Base-by-base conservation (phyloP, 495 filamentous ascomycete genomes). In the Aspergillus campestris region DNA sequence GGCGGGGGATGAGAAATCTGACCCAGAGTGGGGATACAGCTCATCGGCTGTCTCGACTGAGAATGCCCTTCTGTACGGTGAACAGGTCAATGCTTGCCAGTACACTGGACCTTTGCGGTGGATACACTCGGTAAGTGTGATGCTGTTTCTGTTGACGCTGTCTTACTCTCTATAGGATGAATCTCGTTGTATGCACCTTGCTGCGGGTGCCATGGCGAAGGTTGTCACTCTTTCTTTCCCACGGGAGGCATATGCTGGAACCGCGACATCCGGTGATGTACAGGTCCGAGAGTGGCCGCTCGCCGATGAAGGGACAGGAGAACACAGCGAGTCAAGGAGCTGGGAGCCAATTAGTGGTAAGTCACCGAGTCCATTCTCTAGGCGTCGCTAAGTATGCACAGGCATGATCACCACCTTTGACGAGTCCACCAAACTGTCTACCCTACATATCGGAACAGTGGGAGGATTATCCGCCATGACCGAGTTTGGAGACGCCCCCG, bases 101-200 rank as follows among this genome's bases (percentile, higher is more conserved):
- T 47, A 66, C n/a, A 61, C 52, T 27, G 66, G 67, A 1, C 67
- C 65, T n/a, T 34, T 70, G 3, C 28, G 51, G 29, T 73, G 66
- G 66, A 38, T 65, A 27, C 46, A 58, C 36, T 45, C 40, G 8
- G 67, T 73, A 62, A 32, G 66, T 46, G 3, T 30, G 24, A 31
- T 0, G 7, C 24, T 10, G 30, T 30, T 18, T 15, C n/a, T 46
- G 7, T 48, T 43, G 9, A 44, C 49, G 45, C 13, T 55, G 28
- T 42, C 29, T 36, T 4, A 38, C 8, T 15, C 24, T 24, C 18
- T 24, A 24, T 39, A 71, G 65, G 31, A 47, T 8, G 37, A 47
- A 10, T 42, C 48, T 14, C 13, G 39, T 12, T 40, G 31, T 0
- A 42, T 68, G 7, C 39, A 12, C 27, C 51, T 70, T 8, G 52